phyloP scores from a whole-genome alignment of 768 basidiomycete genomes.

The Leccinum uliginosum region DNA sequence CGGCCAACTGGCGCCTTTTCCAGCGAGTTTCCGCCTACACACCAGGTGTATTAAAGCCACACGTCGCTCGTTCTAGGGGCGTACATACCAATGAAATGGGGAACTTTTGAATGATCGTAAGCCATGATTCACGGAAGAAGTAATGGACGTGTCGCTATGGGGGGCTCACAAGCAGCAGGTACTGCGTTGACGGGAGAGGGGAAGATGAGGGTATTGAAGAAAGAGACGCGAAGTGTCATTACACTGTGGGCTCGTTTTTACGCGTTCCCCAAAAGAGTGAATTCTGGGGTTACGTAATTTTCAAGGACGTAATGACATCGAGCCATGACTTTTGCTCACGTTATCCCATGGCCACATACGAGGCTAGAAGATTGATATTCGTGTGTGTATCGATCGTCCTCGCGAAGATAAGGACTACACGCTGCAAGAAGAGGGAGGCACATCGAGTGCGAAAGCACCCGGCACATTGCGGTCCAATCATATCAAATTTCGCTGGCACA shows the following conservation, averaged over 20 bases:
- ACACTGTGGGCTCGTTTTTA: slow-evolving; percentile 17
- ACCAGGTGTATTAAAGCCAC: slow-evolving; percentile 8
- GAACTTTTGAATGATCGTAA: slow-evolving; percentile 56
- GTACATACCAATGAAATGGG: slow-evolving; percentile 58
- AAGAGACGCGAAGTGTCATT: slow-evolving; percentile 6
- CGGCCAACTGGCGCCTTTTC: slow-evolving; percentile 76
- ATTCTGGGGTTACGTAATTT: slow-evolving; percentile 30
- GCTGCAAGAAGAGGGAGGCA: slow-evolving; percentile 18
- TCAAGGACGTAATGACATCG: not conserved
- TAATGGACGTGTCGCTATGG: slow-evolving; percentile 5
- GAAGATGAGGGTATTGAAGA: slow-evolving; percentile 21
- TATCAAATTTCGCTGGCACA: not conserved
- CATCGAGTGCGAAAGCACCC: slow-evolving; percentile 16
- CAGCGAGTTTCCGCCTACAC: slow-evolving; percentile 87
- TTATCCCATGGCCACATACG: slow-evolving; percentile 13
- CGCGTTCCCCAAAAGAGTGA: slow-evolving; percentile 28
- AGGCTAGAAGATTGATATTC: slow-evolving; percentile 11
- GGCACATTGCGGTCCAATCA: slow-evolving; percentile 14
- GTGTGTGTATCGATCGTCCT: slow-evolving; percentile 10
- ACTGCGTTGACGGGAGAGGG: slow-evolving; percentile 5
- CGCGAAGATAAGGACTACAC: slow-evolving; percentile 5
- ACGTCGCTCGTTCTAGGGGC: slow-evolving; percentile 1
- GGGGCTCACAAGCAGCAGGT: slow-evolving; percentile 1
- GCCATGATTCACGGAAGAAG: slow-evolving; percentile 21
- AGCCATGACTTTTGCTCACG: not conserved